A percentile compares a stretch with the other conserved stretches of the same genome.
phyloP scores from a whole-genome alignment of 2,329 filamentous ascomycete genomes.

The Colletotrichum australisinense region DNA sequence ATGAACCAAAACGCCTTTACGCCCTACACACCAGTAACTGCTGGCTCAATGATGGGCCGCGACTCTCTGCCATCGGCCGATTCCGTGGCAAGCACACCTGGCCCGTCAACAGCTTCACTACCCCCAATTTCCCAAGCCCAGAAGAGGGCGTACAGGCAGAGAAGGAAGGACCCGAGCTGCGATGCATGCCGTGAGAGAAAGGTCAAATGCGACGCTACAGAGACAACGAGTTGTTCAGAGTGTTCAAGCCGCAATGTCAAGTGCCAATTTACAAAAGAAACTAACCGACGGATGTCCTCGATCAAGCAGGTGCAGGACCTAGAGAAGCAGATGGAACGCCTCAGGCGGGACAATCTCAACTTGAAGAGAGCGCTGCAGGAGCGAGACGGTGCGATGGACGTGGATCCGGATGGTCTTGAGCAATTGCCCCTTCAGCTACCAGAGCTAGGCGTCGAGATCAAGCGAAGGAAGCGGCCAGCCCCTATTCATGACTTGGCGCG shows the following conservation, averaged over 20 bases:
- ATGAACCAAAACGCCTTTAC: conserved; percentile 61
- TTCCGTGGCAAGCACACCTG: conserved; percentile 67
- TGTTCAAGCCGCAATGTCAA: conserved; percentile 97
- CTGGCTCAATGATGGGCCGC: conserved; percentile 63
- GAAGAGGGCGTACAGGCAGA: conserved; percentile 93
- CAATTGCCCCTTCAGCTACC: conserved; percentile 69
- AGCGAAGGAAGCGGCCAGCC: conserved; percentile 70
- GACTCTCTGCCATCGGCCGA: conserved; percentile 71
- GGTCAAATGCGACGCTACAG: conserved; percentile 94
- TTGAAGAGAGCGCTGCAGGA: conserved; percentile 74
- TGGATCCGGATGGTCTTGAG: conserved; percentile 59
- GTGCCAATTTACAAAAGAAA: conserved; percentile 99
- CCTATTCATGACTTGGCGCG: conserved; percentile 76
- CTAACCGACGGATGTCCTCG: conserved; percentile 97
- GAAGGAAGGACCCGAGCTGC: conserved; percentile 96
- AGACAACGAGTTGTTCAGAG: conserved; percentile 95
- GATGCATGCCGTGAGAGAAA: conserved; percentile 93
- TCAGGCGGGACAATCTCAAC: conserved; percentile 83
- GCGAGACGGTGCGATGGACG: conserved; percentile 60
- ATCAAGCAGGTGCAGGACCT: conserved; percentile 99
- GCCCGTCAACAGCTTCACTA: conserved; percentile 51
- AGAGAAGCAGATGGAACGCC: conserved; percentile 86
- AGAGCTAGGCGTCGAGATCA: conserved; percentile 73
- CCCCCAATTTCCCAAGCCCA: conserved; percentile 69
- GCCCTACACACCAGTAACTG: conserved; percentile 63